A percentile compares a stretch with the other conserved stretches of the same genome.
Conservation (phyloP, 768 basidiomycete species). For the Tylopilus balloui region DNA sequence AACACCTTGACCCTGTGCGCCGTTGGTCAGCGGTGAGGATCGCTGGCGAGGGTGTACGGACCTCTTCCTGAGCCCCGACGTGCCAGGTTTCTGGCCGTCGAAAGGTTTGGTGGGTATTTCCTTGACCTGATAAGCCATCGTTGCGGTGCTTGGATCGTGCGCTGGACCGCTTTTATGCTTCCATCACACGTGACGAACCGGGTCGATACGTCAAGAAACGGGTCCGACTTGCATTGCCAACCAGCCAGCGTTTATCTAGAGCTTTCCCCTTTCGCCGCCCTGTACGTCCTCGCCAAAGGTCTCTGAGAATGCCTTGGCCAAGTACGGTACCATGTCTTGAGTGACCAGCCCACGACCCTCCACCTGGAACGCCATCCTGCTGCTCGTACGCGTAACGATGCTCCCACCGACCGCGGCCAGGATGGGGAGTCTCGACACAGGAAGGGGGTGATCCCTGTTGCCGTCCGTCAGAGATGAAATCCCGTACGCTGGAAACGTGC, state of each 20-base stretch:
- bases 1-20: slow-evolving; percentile 87
- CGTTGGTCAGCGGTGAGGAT: slow-evolving; percentile 18
- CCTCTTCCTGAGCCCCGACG: slow-evolving; percentile 96
- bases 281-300: slow-evolving; percentile 53
- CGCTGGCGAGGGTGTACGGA: slow-evolving; percentile 25
- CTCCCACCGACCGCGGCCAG: slow-evolving; percentile 84
- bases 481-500: not conserved
- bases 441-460: slow-evolving; percentile 48
- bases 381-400: slow-evolving; percentile 83
- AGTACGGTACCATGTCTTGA: slow-evolving; percentile 65
- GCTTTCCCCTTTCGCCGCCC: slow-evolving; percentile 25
- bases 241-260: slow-evolving; percentile 23
- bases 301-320: slow-evolving; percentile 67
- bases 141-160: slow-evolving; percentile 2
- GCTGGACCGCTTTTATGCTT: slow-evolving; percentile 16
- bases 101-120: slow-evolving; percentile 80
- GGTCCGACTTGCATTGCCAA: not conserved
- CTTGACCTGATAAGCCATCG: slow-evolving; percentile 49
- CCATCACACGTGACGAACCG: slow-evolving; percentile 24
- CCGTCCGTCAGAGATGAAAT: slow-evolving; percentile 1
- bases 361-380: slow-evolving; percentile 67
- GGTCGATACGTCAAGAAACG: not conserved
- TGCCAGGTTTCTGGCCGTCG: slow-evolving; percentile 95
- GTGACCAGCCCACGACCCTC: slow-evolving; percentile 81
- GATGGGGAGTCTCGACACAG: slow-evolving; percentile 68